These are phyloP conservation scores for Russula lepida DNA, from an alignment of 768 basidiomycete genomes.

Conservation along the genomic window DNA sequence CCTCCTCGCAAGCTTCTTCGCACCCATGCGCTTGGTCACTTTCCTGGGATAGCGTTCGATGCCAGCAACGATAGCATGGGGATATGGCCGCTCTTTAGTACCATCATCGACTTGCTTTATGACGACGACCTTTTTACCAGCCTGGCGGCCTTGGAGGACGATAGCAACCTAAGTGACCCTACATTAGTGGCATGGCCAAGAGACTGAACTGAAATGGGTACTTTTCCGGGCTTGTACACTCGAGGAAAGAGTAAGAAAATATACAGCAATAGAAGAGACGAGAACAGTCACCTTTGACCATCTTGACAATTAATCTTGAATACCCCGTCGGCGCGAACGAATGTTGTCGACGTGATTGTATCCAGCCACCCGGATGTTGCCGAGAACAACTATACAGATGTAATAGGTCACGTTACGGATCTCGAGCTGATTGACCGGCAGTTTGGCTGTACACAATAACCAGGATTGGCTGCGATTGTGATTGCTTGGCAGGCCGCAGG, in stretches of 20 bases:
- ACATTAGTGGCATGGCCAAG: not conserved
- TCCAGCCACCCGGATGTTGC: slow-evolving; percentile 25
- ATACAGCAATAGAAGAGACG: not conserved
- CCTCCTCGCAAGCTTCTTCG: slow-evolving; percentile 86
- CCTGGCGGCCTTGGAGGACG: slow-evolving; percentile 97
- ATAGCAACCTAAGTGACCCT: slow-evolving; percentile 65
- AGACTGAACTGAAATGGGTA: slow-evolving; percentile 26
- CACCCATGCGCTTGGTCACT: slow-evolving; percentile 95
- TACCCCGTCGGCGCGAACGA: slow-evolving; percentile 12
- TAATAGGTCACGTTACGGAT: not conserved
- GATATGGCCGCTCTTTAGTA: slow-evolving; percentile 91
- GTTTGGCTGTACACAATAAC: not conserved
- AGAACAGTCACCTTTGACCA: slow-evolving; percentile 25
- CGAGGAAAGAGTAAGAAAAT: not conserved
- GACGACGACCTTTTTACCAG: slow-evolving; percentile 98
- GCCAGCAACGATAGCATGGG: slow-evolving; percentile 97
- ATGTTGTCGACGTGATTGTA: not conserved
- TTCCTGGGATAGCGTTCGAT: slow-evolving; percentile 98
- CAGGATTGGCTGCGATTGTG: slow-evolving; percentile 13
- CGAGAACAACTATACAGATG: slow-evolving; percentile 24
- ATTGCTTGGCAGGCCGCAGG: not conserved
- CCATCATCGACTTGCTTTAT: slow-evolving; percentile 98
- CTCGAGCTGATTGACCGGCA: not conserved
- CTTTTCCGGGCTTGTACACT: slow-evolving; percentile 97
- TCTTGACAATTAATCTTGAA: slow-evolving; percentile 20